These are phyloP conservation scores for Colletotrichum spinosum DNA, from an alignment of 2,329 filamentous ascomycete species.

Conservation along the genomic window DNA sequence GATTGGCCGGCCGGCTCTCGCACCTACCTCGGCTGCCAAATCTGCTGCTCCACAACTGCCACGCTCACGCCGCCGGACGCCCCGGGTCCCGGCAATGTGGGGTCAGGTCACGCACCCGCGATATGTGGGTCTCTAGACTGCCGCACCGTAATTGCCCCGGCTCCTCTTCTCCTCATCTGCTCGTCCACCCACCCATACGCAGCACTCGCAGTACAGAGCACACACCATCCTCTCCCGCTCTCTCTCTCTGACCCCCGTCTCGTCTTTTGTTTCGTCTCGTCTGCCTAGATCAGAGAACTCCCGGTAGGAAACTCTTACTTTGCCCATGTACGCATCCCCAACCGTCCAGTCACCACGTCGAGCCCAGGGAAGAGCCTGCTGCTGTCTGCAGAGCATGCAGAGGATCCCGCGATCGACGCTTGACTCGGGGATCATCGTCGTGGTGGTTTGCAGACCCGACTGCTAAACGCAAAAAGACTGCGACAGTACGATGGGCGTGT, in stretches of 20 bases:
- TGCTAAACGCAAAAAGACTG: neutral
- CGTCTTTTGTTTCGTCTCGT: conserved; percentile 19
- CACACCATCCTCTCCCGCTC: neutral
- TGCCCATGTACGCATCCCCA: neutral
- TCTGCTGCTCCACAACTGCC: neutral
- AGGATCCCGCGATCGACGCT: neutral
- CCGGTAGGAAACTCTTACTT: neutral
- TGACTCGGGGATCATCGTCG: conserved; percentile 23
- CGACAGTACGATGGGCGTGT: neutral
- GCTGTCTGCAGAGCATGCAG: neutral
- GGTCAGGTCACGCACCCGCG: too few species aligned
- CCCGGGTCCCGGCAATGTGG: neutral
- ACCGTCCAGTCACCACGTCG: neutral
- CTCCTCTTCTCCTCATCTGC: conserved; percentile 3
- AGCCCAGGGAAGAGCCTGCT: neutral
- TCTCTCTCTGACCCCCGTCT: conserved; percentile 1
- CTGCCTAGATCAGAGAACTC: conserved; percentile 13
- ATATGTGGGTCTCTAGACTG: too few species aligned
- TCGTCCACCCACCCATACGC: too few species aligned
- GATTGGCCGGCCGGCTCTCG: conserved; percentile 28
- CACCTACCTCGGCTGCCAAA: neutral
- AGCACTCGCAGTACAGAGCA: too few species aligned
- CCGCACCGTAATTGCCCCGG: neutral
- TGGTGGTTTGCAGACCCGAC: conserved; percentile 11
- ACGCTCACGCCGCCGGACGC: conserved; percentile 2